phyloP scores from a whole-genome alignment of 345 rosid species.

The Hirschfeldia incana region DNA sequence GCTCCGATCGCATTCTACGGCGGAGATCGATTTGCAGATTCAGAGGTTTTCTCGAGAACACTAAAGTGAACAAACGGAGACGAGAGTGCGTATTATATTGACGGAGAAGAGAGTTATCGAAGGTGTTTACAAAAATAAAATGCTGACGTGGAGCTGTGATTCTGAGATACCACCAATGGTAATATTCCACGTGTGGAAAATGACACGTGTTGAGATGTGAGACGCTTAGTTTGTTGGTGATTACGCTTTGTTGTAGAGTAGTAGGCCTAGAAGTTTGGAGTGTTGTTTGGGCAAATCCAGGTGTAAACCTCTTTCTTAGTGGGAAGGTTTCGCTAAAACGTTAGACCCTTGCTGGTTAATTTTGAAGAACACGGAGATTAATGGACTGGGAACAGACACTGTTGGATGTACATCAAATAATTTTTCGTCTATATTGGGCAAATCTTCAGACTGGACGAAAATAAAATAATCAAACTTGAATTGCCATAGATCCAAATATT shows the following conservation, averaged over 20 bases:
- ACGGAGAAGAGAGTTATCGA: conserved; percentile 12
- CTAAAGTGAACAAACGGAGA: neutral
- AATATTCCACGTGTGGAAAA: neutral
- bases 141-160: conserved; percentile 26
- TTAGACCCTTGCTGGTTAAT: neutral
- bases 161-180: conserved; percentile 14
- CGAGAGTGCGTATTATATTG: conserved; percentile 9
- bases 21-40: conserved; percentile 25
- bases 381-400: neutral
- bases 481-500: neutral
- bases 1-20: conserved; percentile 43
- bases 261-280: conserved; percentile 30
- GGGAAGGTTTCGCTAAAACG: neutral
- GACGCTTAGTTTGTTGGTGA: conserved; percentile 35
- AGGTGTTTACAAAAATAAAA: neutral
- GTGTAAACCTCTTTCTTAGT: neutral
- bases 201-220: conserved; percentile 29
- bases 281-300: conserved; percentile 11
- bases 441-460: neutral
- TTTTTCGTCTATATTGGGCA: too few relatives aligned
- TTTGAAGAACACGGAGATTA: neutral
- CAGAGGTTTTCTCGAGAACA: conserved; percentile 17
- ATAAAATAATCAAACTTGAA: neutral
- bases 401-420: too few relatives aligned
- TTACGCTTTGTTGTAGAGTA: conserved; percentile 22